These are phyloP conservation scores for Ilex asprella DNA, from an alignment of 257 asterid genomes.

Conservation along the genomic window DNA sequence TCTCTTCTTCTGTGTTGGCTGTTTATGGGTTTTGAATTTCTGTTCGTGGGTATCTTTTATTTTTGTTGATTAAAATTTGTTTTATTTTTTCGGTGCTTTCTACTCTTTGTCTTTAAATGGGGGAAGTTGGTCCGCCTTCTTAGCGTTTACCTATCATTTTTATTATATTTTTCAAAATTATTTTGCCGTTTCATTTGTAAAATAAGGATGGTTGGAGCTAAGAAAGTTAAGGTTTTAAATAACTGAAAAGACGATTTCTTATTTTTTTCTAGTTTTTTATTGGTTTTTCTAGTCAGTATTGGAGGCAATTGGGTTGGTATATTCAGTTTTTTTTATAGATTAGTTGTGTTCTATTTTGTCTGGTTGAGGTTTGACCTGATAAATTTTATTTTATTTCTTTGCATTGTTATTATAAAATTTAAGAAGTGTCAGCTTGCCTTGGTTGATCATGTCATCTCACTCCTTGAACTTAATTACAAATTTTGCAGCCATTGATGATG, in stretches of 20 bases:
- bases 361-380: no score
- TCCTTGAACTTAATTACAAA: no score
- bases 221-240: constrained; percentile 26
- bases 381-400: not conserved
- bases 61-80: not conserved
- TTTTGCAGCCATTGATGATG: constrained; percentile 25
- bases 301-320: not conserved
- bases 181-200: constrained; percentile 15
- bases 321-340: constrained; percentile 4
- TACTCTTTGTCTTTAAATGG: constrained; percentile 8
- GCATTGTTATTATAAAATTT: not conserved
- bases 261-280: not conserved
- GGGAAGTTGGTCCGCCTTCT: constrained; percentile 31
- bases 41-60: constrained; percentile 14
- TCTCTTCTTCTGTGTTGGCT: not conserved
- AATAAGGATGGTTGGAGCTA: constrained; percentile 31
- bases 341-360: not conserved
- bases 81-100: constrained; percentile 11
- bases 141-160: constrained; percentile 21
- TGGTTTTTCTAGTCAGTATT: constrained; percentile 11
- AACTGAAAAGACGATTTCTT: not conserved
- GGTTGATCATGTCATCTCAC: no score
- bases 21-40: constrained; percentile 16
- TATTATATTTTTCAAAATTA: not conserved
- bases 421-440: no score